A percentile compares a stretch with the other conserved stretches of the same genome.
These are phyloP conservation scores for Millerozyma acaciae DNA, from an alignment of 805 yeast species.

Conservation along the genomic window DNA sequence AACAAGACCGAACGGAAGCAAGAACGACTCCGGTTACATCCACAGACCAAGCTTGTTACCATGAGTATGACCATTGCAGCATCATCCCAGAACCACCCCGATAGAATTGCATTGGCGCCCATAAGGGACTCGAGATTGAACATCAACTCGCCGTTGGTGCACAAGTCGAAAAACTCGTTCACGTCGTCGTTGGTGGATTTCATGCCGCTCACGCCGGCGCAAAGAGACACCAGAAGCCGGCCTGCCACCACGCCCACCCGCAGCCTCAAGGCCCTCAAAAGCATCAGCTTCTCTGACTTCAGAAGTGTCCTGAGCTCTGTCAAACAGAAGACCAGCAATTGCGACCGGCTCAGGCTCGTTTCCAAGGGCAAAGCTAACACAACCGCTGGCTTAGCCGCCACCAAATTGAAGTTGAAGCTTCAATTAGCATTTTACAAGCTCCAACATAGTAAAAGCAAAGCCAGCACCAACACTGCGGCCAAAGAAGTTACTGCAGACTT, in stretches of 20 bases:
- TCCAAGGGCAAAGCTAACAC: constrained; percentile 18
- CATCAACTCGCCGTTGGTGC: constrained; percentile 15
- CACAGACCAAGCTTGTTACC: too few relatives aligned
- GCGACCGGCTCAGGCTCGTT: neutral
- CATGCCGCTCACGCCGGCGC: constrained; percentile 2
- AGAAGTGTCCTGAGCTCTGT: constrained; percentile 14
- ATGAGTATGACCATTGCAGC: constrained; percentile 3
- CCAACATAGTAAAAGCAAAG: constrained; percentile 16
- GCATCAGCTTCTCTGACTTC: constrained; percentile 25
- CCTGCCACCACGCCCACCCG: constrained; percentile 1
- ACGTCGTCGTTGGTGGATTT: constrained; percentile 4
- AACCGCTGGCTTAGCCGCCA: constrained; percentile 39
- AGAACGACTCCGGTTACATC: too few relatives aligned
- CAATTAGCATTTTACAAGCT: constrained; percentile 40
- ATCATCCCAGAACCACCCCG: constrained; percentile 12
- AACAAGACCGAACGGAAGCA: too few relatives aligned
- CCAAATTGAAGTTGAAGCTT: constrained; percentile 39
- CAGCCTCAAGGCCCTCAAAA: neutral
- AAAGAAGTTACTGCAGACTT: constrained; percentile 1
- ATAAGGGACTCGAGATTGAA: constrained; percentile 28
- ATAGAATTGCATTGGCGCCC: constrained; percentile 37
- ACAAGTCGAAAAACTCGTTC: constrained; percentile 1
- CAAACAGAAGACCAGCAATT: constrained; percentile 8
- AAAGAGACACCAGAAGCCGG: neutral
- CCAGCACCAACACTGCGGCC: neutral